phyloP scores from a whole-genome alignment of 129 eudicot species.

The Saposhnikovia divaricata region DNA sequence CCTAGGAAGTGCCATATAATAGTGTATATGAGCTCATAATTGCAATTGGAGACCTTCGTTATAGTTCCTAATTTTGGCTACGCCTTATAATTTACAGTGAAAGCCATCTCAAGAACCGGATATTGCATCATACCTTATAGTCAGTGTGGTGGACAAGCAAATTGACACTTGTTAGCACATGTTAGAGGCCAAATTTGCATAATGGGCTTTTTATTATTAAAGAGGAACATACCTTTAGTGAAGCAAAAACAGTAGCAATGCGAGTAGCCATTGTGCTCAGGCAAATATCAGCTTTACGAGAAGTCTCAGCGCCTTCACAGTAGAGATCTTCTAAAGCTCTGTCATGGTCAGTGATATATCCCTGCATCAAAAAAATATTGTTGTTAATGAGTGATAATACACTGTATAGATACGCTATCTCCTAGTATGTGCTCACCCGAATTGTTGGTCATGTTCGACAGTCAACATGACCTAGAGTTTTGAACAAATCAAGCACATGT shows the following conservation, averaged over 20 bases:
- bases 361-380: slow-evolving; percentile 32
- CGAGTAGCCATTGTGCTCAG: slow-evolving; percentile 68
- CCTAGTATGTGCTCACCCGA: not conserved
- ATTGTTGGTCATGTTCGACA: not conserved
- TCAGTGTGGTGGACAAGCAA: too few species aligned
- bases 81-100: too few species aligned
- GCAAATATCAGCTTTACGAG: slow-evolving; percentile 48
- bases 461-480: not conserved
- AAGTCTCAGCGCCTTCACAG: slow-evolving; percentile 45
- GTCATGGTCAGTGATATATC: slow-evolving; percentile 80
- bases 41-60: too few species aligned
- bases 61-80: too few species aligned
- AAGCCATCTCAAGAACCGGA: too few species aligned
- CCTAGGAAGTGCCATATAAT: too few species aligned
- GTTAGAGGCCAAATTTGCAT: too few species aligned
- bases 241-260: slow-evolving; percentile 91
- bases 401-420: not conserved
- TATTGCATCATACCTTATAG: too few species aligned
- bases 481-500: not conserved
- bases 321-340: slow-evolving; percentile 70
- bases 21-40: too few species aligned
- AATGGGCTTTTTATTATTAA: too few species aligned
- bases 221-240: slow-evolving; percentile 59
- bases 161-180: too few species aligned
- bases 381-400: not conserved